Evolutionary conservation across 345 rosid genomes (phyloP).

Genomic region (Eucalyptus cladocalyx): DNA sequence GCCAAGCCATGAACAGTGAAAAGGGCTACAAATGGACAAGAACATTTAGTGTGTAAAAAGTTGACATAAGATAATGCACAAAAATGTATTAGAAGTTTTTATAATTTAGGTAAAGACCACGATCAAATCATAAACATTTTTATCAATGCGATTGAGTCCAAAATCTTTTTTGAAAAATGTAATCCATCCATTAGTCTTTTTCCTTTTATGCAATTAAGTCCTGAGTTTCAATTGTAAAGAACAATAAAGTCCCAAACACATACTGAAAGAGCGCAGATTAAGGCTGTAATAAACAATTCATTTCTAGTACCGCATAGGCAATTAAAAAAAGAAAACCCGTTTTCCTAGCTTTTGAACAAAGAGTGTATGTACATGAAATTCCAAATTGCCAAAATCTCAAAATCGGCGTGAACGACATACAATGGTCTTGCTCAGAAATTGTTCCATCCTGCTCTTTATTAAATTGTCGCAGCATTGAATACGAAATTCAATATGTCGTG

Average conservation of each 20-base stretch:
- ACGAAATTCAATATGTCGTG: not conserved
- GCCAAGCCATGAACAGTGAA: not conserved
- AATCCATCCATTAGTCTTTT: not conserved
- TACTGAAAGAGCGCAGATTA: not conserved
- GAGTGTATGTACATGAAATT: not conserved
- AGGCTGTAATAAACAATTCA: not conserved
- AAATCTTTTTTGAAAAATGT: not conserved
- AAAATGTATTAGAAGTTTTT: not conserved
- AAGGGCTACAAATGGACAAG: not conserved
- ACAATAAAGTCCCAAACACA: not conserved
- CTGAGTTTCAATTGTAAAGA: not conserved
- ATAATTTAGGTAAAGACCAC: not conserved
- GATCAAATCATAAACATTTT: not conserved
- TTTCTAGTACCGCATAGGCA: not conserved
- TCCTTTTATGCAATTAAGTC: not conserved
- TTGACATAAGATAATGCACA: not conserved
- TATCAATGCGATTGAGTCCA: not conserved
- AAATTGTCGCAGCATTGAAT: not conserved
- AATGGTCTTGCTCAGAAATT: not conserved
- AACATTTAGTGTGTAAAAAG: not conserved
- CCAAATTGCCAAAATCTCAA: not conserved
- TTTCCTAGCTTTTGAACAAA: not conserved
- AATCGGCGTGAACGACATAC: not conserved
- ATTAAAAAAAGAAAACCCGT: not conserved
- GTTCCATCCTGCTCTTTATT: not conserved